Percentiles rank a stretch among this genome's conserved stretches.
These are phyloP conservation scores for Actinomortierella ambigua DNA, from an alignment of 371 early-diverging fungal species.

Conservation along the genomic window DNA sequence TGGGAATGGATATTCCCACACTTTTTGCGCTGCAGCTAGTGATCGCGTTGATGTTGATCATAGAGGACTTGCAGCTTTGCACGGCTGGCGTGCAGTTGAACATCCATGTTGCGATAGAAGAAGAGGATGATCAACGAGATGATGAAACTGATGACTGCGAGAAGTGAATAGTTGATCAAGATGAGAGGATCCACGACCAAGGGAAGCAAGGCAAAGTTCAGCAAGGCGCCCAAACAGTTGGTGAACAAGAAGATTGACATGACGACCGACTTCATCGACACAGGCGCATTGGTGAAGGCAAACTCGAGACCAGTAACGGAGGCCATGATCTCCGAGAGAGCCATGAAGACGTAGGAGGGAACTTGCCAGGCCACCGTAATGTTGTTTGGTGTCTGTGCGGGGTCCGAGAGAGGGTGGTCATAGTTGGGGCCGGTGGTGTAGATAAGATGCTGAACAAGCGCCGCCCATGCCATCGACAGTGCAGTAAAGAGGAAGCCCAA, in stretches of 20 bases:
- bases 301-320: constrained; percentile 80
- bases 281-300: constrained; percentile 78
- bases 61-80: constrained; percentile 25
- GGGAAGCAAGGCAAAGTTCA: constrained; percentile 67
- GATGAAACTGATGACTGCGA: constrained; percentile 52
- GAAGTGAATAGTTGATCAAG: constrained; percentile 64
- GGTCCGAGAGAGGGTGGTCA: constrained; percentile 30
- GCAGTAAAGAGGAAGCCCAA: constrained; percentile 70
- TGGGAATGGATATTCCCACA: background rate
- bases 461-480: constrained; percentile 71
- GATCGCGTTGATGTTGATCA: no score
- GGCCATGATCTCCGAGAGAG: constrained; percentile 65
- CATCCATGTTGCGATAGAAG: constrained; percentile 36
- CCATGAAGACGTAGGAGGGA: constrained; percentile 69
- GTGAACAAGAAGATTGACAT: constrained; percentile 74
- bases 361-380: constrained; percentile 71
- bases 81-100: constrained; percentile 24
- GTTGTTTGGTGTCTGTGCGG: constrained; percentile 44
- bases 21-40: no score
- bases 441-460: constrained; percentile 70
- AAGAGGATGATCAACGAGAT: constrained; percentile 43
- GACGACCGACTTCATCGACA: constrained; percentile 75
- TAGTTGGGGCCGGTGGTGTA: constrained; percentile 65
- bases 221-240: constrained; percentile 66
- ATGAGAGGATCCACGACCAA: constrained; percentile 68